Base-by-base conservation (phyloP, 495 filamentous ascomycete genomes). In the Halenospora varia region DNA sequence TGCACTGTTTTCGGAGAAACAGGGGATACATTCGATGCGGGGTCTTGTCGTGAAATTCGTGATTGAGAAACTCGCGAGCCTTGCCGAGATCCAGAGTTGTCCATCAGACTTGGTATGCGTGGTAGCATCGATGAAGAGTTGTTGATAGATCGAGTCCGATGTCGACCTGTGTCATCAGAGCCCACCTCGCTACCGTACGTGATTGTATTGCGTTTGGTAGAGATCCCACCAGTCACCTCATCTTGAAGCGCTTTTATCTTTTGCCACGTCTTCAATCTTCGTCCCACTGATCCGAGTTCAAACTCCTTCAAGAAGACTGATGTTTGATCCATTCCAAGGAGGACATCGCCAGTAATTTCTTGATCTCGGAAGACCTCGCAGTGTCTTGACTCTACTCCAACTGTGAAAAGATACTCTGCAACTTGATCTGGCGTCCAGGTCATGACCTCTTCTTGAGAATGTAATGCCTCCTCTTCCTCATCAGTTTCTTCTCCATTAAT, bases 341-440 rank as follows among this genome's bases (percentile, higher is more conserved):
- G 72, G 11, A 97, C 91, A 59, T 97, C 90, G 35, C 95, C 95
- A 11, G 88, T 84, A 54, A 99, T 96, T 70, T 99, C 95, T 73
- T 99, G 92, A 62, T 97, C 92, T 62, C 87, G 80, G 64, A 99
- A 99, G 10, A 97, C 87, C 44, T 93, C 87, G 69, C 95, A 97
- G 60, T 96, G 92, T 51, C 79, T 82, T 42, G 82, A 77, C 62
- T 97, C 92, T 18, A 97, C 86, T 15, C 89, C 91, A 10, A 82
- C 70, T 20, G 84, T 84, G 57, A 91, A 90, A 61, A 97, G 74
- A 64, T 93, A 90, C 56, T 91, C 87, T 19, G 92, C 88, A 8
- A 97, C 92, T 53, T 93, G 81, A 41, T 78, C 73, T 0, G 90
- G 83, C 22, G 75, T 80, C 95, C 95, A 99, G 1, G 68, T 67